These are phyloP conservation scores for Saccharomyces kudriavzevii DNA, from an alignment of 805 yeast species.

Conservation along the genomic window DNA sequence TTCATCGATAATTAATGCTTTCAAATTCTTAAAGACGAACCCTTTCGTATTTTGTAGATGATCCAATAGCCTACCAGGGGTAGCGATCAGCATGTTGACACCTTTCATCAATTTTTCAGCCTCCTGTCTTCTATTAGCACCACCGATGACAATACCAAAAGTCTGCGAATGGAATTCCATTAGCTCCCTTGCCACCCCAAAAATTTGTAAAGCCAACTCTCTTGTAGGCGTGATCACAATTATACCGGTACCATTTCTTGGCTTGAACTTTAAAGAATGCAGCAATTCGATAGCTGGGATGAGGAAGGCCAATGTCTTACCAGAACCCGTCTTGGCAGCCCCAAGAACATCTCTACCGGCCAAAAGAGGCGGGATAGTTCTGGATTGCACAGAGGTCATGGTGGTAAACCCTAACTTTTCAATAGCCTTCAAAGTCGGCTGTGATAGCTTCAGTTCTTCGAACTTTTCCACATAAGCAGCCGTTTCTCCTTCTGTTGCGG, in stretches of 20 bases:
- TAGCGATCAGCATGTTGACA: slow-evolving; percentile 87
- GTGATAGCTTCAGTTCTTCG: slow-evolving; percentile 58
- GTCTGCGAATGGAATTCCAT: slow-evolving; percentile 90
- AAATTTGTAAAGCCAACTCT: slow-evolving; percentile 93
- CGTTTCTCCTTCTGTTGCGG: slow-evolving; percentile 6
- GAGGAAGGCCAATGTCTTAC: slow-evolving; percentile 91
- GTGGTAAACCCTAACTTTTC: slow-evolving; percentile 80
- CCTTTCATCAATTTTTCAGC: slow-evolving; percentile 92
- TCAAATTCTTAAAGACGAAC: slow-evolving; percentile 86
- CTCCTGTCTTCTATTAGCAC: slow-evolving; percentile 95
- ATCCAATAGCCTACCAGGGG: slow-evolving; percentile 95
- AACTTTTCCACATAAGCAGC: slow-evolving; percentile 19
- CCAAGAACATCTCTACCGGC: slow-evolving; percentile 97
- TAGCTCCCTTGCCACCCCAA: slow-evolving; percentile 93
- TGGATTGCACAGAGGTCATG: slow-evolving; percentile 92
- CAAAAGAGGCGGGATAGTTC: slow-evolving; percentile 90
- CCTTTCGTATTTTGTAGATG: slow-evolving; percentile 94
- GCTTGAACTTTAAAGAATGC: slow-evolving; percentile 85
- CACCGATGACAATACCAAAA: slow-evolving; percentile 94
- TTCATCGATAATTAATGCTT: slow-evolving; percentile 91
- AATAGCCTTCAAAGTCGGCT: slow-evolving; percentile 74
- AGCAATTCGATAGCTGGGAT: slow-evolving; percentile 93
- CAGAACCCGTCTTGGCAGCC: slow-evolving; percentile 99
- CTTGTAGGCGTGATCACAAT: slow-evolving; percentile 94
- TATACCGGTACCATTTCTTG: slow-evolving; percentile 97